Conservation (phyloP, 139 green algal genomes). For the Coccomyxa sp. region DNA sequence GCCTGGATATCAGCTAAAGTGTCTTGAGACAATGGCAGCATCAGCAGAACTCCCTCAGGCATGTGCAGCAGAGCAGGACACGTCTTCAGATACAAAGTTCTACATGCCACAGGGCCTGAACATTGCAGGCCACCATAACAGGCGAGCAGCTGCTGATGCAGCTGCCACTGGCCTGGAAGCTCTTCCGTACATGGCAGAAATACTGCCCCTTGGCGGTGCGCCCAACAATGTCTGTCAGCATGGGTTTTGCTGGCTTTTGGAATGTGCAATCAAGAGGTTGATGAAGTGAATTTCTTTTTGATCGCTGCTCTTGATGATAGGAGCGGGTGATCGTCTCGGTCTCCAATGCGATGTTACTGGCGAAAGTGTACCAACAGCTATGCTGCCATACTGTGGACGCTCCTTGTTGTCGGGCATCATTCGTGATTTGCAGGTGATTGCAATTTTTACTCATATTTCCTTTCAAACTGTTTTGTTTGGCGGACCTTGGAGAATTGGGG, state of each 20-base stretch:
- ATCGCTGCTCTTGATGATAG: conserved; percentile 12
- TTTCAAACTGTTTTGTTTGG: no score
- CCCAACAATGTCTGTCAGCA: neutral
- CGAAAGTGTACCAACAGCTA: conserved; percentile 83
- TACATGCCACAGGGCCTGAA: conserved; percentile 64
- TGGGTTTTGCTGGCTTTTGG: neutral
- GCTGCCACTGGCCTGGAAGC: conserved; percentile 54
- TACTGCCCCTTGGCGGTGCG: conserved; percentile 90
- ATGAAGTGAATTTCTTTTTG: neutral
- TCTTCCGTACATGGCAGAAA: conserved; percentile 85
- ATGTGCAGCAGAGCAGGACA: neutral
- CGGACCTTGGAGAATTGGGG: no score
- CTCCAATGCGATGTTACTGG: conserved; percentile 80
- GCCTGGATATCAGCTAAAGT: conserved; percentile 87
- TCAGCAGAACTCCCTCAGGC: neutral
- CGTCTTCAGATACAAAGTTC: conserved; percentile 16
- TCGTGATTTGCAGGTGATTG: conserved; percentile 77
- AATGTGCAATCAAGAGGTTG: neutral
- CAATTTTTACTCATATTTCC: no score
- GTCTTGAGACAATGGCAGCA: conserved; percentile 66
- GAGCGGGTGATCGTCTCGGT: conserved; percentile 89
- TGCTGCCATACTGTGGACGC: conserved; percentile 91
- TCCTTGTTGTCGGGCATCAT: conserved; percentile 88
- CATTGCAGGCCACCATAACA: conserved; percentile 41
- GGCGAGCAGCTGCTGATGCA: conserved; percentile 31